Evolutionary conservation across 306 rosid species (phyloP).

Genomic region (Cucurbita pepo): DNA sequence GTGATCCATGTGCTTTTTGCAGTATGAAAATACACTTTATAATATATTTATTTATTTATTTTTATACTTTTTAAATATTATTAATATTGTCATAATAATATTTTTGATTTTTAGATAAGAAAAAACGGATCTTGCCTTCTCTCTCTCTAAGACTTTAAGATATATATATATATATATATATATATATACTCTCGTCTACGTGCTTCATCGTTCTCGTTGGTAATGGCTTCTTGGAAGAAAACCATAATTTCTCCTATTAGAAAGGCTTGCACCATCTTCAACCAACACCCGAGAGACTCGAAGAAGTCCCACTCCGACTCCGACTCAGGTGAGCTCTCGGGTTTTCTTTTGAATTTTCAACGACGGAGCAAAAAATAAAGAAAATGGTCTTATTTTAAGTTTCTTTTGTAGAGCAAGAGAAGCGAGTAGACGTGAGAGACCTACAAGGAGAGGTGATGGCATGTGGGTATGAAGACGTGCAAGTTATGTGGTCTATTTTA

Average conservation of each 20-base stretch:
- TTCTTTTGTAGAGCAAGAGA: conserved; percentile 38
- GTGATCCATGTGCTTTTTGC: no score
- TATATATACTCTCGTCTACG: no score
- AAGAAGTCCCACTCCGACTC: conserved; percentile 49
- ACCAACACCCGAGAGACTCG: conserved; percentile 44
- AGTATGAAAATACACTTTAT: no score
- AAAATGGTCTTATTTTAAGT: no score
- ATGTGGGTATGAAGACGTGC: conserved; percentile 86
- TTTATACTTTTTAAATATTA: no score
- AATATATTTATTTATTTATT: no score
- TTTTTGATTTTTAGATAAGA: neutral
- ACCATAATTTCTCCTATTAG: conserved; percentile 76
- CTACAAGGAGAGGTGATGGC: conserved; percentile 96
- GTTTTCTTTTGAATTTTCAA: neutral
- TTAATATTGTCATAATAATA: neutral
- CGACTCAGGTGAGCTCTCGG: conserved; percentile 43
- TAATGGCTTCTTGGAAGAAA: conserved; percentile 83
- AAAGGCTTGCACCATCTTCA: conserved; percentile 69
- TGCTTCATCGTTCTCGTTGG: no score
- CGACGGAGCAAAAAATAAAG: no score
- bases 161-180: no score
- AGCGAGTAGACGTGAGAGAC: conserved; percentile 26
- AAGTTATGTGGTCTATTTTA: conserved; percentile 92
- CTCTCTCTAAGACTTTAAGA: neutral
- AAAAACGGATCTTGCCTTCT: conserved; percentile 62